Conservation (phyloP, 805 yeast species). For the Saccharomycopsis guyanensis region DNA sequence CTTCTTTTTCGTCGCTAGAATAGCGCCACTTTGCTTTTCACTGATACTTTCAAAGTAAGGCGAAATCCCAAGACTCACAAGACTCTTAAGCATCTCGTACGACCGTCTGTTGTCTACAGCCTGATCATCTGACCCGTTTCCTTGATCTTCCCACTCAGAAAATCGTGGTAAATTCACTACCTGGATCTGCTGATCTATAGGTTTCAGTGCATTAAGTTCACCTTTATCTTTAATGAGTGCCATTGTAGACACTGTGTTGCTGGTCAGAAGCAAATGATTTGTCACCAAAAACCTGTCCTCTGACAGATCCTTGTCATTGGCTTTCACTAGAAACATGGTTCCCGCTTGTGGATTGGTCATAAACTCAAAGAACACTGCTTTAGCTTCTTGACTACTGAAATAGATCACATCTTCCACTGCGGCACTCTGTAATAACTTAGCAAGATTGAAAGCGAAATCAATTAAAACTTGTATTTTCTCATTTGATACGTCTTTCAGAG, state of each 20-base stretch:
- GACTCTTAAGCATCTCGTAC: constrained; percentile 47
- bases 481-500: too few relatives aligned
- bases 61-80: constrained; percentile 56
- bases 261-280: constrained; percentile 14
- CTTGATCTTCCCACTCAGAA: constrained; percentile 16
- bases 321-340: constrained; percentile 24
- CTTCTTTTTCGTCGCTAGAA: constrained; percentile 48
- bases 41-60: constrained; percentile 58
- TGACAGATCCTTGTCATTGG: neutral
- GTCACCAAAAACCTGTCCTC: constrained; percentile 12
- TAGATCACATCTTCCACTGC: constrained; percentile 23
- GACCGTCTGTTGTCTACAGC: constrained; percentile 21
- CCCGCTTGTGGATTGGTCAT: constrained; percentile 22
- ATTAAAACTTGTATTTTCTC: constrained; percentile 17
- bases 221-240: constrained; percentile 40
- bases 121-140: neutral
- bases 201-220: constrained; percentile 20
- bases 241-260: constrained; percentile 25
- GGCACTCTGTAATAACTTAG: constrained; percentile 27
- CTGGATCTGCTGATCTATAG: constrained; percentile 30
- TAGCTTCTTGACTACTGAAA: constrained; percentile 24
- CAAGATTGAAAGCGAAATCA: constrained; percentile 26
- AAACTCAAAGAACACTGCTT: constrained; percentile 21
- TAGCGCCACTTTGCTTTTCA: constrained; percentile 27
- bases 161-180: constrained; percentile 30